A percentile compares a stretch with the other conserved stretches of the same genome.
phyloP scores from a whole-genome alignment of 1,284 basidiomycete species.

The Flammula alnicola region DNA sequence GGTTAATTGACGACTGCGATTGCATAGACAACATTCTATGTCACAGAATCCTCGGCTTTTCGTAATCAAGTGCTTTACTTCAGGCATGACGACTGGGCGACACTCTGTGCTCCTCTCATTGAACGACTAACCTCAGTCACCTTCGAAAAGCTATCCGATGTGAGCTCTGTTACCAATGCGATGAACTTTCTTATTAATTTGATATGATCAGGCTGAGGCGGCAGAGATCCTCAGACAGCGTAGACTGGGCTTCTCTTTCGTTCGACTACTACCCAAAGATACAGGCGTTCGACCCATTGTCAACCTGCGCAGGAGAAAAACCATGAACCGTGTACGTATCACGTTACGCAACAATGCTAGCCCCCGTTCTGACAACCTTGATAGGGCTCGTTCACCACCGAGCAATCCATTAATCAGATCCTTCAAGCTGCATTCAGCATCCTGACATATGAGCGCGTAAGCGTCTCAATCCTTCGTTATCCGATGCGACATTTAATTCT shows the following conservation, averaged over 20 bases:
- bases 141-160: constrained; percentile 66
- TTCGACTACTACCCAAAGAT: constrained; percentile 93
- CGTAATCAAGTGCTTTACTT: constrained; percentile 92
- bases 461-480: constrained; percentile 3
- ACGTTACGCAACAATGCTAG: background rate
- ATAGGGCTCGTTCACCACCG: constrained; percentile 33
- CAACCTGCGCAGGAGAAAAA: constrained; percentile 77
- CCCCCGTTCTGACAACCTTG: background rate
- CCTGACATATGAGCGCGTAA: constrained; percentile 84
- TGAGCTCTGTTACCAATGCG: constrained; percentile 30
- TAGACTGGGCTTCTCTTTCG: constrained; percentile 81
- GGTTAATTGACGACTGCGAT: background rate
- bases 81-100: constrained; percentile 93
- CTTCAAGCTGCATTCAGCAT: constrained; percentile 86
- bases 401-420: constrained; percentile 84
- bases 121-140: constrained; percentile 70
- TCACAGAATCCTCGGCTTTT: constrained; percentile 90
- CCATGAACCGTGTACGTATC: constrained; percentile 27
- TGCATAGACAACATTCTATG: constrained; percentile 87
- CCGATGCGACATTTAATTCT: background rate
- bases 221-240: constrained; percentile 69
- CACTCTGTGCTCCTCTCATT: constrained; percentile 81
- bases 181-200: background rate
- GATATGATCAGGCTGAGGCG: constrained; percentile 56
- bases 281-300: constrained; percentile 95